phyloP scores from a whole-genome alignment of 441 rosid species.

The Pelargonium cotyledonis region DNA sequence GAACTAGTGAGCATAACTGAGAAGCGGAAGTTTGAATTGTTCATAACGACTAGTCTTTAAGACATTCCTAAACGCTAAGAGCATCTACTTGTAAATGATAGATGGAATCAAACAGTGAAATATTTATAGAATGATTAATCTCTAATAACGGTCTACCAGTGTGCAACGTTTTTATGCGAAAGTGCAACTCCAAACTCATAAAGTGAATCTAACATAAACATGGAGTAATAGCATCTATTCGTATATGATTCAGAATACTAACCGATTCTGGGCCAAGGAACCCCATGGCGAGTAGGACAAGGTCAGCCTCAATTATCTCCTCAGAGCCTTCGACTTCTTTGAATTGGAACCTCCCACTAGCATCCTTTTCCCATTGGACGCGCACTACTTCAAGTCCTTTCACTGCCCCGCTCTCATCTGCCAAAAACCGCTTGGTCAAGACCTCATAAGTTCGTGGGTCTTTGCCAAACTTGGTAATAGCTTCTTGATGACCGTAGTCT shows the following conservation, averaged over 20 bases:
- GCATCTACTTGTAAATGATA: too few species aligned
- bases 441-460: conserved; percentile 96
- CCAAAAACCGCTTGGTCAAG: conserved; percentile 83
- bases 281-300: conserved; percentile 94
- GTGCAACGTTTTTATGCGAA: too few species aligned
- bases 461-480: conserved; percentile 74
- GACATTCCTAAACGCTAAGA: too few species aligned
- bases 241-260: conserved; percentile 23
- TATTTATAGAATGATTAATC: too few species aligned
- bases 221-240: too few species aligned
- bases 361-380: conserved; percentile 91
- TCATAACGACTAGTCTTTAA: too few species aligned
- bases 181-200: too few species aligned
- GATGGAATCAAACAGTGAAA: too few species aligned
- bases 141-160: too few species aligned
- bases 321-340: conserved; percentile 86
- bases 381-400: conserved; percentile 82
- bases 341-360: conserved; percentile 70
- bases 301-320: conserved; percentile 85
- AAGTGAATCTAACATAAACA: too few species aligned
- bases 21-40: neutral
- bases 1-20: neutral
- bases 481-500: conserved; percentile 99
- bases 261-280: conserved; percentile 98
- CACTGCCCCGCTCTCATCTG: conserved; percentile 75